phyloP scores from a whole-genome alignment of 1,139 yeast genomes.

The Blastobotrys apis region DNA sequence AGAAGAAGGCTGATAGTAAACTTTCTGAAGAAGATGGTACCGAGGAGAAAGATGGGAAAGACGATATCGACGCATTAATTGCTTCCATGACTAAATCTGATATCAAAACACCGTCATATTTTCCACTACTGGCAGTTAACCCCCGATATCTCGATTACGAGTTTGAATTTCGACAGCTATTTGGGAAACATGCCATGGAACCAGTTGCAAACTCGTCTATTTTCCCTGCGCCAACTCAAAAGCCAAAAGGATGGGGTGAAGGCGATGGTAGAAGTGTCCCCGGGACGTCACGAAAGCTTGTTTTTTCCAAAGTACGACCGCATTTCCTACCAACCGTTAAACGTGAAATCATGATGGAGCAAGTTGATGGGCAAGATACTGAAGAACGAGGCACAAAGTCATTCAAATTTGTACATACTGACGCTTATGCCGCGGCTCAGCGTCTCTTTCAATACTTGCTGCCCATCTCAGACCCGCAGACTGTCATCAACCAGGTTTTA shows the following conservation, averaged over 20 bases:
- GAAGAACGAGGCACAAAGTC: slow-evolving; percentile 40
- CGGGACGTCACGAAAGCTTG: slow-evolving; percentile 63
- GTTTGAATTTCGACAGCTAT: slow-evolving; percentile 64
- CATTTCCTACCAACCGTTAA: slow-evolving; percentile 75
- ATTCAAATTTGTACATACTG: slow-evolving; percentile 38
- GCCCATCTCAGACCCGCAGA: slow-evolving; percentile 44
- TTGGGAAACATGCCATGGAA: slow-evolving; percentile 50
- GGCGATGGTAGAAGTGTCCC: slow-evolving; percentile 69
- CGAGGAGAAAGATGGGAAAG: slow-evolving; percentile 15
- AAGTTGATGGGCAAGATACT: slow-evolving; percentile 26
- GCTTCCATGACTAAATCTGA: slow-evolving; percentile 19
- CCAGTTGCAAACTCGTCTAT: slow-evolving; percentile 27
- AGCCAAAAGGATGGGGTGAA: slow-evolving; percentile 77
- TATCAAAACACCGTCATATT: slow-evolving; percentile 25
- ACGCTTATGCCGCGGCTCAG: slow-evolving; percentile 31
- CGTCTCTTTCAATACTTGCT: slow-evolving; percentile 35
- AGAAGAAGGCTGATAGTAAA: slow-evolving; percentile 14
- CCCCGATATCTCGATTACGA: slow-evolving; percentile 70
- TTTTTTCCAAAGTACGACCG: slow-evolving; percentile 68
- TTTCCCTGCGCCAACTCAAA: slow-evolving; percentile 41
- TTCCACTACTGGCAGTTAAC: slow-evolving; percentile 27
- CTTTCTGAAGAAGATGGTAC: neutral
- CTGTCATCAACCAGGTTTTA: slow-evolving; percentile 42
- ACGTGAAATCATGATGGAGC: slow-evolving; percentile 62
- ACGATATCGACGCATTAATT: slow-evolving; percentile 16